A percentile compares a stretch with the other conserved stretches of the same genome.
These are phyloP conservation scores for Fonsecaea erecta DNA, from an alignment of 2,329 filamentous ascomycete genomes.

Conservation along the genomic window DNA sequence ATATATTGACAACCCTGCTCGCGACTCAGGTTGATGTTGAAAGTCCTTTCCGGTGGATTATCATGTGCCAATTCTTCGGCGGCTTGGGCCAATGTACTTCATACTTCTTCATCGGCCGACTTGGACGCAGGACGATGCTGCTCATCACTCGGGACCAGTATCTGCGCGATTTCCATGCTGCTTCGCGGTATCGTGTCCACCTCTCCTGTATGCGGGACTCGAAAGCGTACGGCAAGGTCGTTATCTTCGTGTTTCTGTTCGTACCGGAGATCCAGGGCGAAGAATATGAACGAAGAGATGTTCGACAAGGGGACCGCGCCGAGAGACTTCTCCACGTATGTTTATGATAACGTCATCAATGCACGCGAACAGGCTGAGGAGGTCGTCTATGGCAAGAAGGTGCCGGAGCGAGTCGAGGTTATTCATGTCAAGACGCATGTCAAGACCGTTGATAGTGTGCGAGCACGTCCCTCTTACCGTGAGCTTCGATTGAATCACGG, in stretches of 20 bases:
- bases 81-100: not conserved
- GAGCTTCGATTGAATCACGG: not conserved
- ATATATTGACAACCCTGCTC: not conserved
- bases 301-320: constrained; percentile 37
- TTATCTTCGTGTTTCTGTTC: constrained; percentile 39
- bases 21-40: not conserved
- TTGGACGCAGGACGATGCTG: not conserved
- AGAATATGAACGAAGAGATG: constrained; percentile 63
- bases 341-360: not conserved
- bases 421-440: not conserved
- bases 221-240: not conserved
- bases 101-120: not conserved
- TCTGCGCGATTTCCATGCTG: not conserved
- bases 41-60: not conserved
- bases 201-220: not conserved
- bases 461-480: not conserved
- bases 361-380: not conserved
- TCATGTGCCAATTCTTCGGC: not conserved
- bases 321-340: not conserved
- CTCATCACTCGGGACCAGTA: not conserved
- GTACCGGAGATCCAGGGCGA: constrained; percentile 60
- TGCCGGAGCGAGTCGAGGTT: not conserved
- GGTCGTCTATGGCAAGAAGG: not conserved
- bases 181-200: not conserved
- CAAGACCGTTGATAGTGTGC: not conserved